These are phyloP conservation scores for Hanseniaspora singularis DNA, from an alignment of 805 yeast species.

Conservation along the genomic window DNA sequence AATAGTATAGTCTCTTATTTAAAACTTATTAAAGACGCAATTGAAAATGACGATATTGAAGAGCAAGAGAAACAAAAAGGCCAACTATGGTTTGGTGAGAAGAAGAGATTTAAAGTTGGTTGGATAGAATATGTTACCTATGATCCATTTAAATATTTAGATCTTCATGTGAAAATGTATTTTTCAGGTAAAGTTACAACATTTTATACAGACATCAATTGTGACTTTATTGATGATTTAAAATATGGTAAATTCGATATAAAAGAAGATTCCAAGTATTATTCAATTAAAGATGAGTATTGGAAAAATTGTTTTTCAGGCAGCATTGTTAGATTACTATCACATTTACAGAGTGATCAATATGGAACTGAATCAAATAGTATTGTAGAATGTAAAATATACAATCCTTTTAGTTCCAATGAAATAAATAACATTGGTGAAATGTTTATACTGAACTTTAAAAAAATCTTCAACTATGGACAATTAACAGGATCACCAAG, in stretches of 20 bases:
- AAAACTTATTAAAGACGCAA: conserved; percentile 53
- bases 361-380: conserved; percentile 63
- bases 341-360: conserved; percentile 28
- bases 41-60: conserved; percentile 30
- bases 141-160: conserved; percentile 50
- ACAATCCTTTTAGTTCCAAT: conserved; percentile 53
- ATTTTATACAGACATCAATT: conserved; percentile 29
- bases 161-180: conserved; percentile 58
- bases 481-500: conserved; percentile 29
- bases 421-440: conserved; percentile 26
- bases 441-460: conserved; percentile 23
- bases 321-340: conserved; percentile 60
- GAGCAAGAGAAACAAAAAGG: conserved; percentile 29
- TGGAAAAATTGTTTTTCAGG: conserved; percentile 48
- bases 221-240: conserved; percentile 13
- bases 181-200: conserved; percentile 65
- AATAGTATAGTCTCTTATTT: conserved; percentile 69
- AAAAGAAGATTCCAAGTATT: conserved; percentile 9
- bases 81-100: conserved; percentile 73
- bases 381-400: conserved; percentile 71
- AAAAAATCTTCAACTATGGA: conserved; percentile 26
- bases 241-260: conserved; percentile 26
- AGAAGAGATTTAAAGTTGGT: conserved; percentile 56
- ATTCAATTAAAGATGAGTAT: conserved; percentile 39
- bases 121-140: conserved; percentile 57